A percentile compares a stretch with the other conserved stretches of the same genome.
phyloP scores from a whole-genome alignment of 2,329 filamentous ascomycete species.

The Talaromyces verruculosus region DNA sequence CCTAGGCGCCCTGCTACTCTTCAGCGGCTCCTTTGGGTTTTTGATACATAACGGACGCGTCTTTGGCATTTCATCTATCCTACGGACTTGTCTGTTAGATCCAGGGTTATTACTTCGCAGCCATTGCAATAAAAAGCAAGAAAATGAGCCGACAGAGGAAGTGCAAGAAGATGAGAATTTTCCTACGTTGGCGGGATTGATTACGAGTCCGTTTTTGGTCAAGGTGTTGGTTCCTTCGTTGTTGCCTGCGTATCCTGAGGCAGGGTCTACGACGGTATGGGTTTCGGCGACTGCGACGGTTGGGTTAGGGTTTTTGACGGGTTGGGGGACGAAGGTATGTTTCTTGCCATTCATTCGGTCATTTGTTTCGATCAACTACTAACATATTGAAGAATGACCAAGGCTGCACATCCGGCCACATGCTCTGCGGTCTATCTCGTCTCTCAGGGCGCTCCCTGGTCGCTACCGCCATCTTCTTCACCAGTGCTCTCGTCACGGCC shows the following conservation, averaged over 20 bases:
- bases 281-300: conserved; percentile 40
- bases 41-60: conserved; percentile 54
- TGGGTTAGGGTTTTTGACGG: conserved; percentile 47
- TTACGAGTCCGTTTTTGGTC: conserved; percentile 46
- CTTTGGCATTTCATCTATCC: conserved; percentile 52
- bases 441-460: conserved; percentile 52
- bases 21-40: conserved; percentile 51
- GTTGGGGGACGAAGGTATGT: conserved; percentile 55
- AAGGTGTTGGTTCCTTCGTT: conserved; percentile 46
- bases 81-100: conserved; percentile 44
- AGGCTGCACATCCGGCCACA: conserved; percentile 58
- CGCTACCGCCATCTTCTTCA: conserved; percentile 49
- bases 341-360: conserved; percentile 1
- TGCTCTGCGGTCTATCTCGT: conserved; percentile 55
- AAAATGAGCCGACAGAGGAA: not conserved
- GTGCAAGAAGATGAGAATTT: conserved; percentile 36
- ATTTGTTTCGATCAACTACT: not conserved
- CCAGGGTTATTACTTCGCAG: conserved; percentile 30
- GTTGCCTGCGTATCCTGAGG: conserved; percentile 45
- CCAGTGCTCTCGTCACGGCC: conserved; percentile 45
- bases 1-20: conserved; percentile 52
- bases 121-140: not conserved
- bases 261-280: conserved; percentile 32
- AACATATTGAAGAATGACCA: conserved; percentile 40
- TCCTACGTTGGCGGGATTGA: conserved; percentile 49